phyloP scores from a whole-genome alignment of 2,329 filamentous ascomycete genomes.

The Fusarium sterilihyphosum region DNA sequence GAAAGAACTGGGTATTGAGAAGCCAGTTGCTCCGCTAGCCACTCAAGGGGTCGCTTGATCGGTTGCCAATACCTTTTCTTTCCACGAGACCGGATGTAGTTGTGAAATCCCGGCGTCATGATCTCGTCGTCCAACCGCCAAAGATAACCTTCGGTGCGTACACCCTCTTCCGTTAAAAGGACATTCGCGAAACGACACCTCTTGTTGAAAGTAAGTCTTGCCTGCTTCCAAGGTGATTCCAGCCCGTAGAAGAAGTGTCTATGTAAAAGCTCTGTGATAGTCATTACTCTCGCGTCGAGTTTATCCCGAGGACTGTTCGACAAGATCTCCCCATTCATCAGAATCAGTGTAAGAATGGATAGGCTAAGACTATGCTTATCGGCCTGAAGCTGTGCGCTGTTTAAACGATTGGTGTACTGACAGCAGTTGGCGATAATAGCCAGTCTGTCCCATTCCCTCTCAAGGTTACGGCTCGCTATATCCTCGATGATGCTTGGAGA shows the following conservation, averaged over 20 bases:
- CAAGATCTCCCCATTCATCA: background rate
- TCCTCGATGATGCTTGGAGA: background rate
- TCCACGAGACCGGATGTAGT: accelerated
- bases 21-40: background rate
- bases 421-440: background rate
- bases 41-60: background rate
- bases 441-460: background rate
- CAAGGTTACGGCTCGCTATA: accelerated
- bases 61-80: accelerated
- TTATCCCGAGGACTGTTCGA: background rate
- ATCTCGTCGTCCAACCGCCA: background rate
- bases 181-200: background rate
- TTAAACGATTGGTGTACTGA: background rate
- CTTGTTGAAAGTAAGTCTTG: background rate
- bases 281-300: accelerated
- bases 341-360: background rate
- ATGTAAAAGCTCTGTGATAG: background rate
- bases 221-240: accelerated
- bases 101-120: accelerated
- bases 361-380: background rate
- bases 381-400: accelerated
- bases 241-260: background rate
- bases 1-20: background rate
- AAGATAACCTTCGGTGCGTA: background rate
- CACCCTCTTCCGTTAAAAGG: background rate